These are phyloP conservation scores for Carex arenaria DNA, from an alignment of 202 grass and related monocot genomes.

Conservation along the genomic window DNA sequence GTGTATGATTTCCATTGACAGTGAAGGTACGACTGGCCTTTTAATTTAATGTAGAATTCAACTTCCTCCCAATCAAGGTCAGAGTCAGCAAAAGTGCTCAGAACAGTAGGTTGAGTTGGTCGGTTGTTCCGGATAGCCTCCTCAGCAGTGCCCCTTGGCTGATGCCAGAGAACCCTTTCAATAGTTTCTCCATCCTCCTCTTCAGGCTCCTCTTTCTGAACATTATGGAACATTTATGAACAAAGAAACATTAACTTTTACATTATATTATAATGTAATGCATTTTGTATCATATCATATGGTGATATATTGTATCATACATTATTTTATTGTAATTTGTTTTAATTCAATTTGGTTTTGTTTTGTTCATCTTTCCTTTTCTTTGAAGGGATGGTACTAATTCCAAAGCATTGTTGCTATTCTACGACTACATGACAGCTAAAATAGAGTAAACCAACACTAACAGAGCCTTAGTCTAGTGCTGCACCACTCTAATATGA, in stretches of 20 bases:
- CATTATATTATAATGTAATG: neutral
- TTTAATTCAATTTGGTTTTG: neutral
- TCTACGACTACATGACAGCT: neutral
- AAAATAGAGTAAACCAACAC: neutral
- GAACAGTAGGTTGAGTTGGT: slow-evolving; percentile 70
- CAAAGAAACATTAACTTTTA: neutral
- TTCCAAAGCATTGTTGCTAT: neutral
- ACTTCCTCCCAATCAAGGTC: slow-evolving; percentile 75
- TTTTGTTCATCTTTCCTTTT: neutral
- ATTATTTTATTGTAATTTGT: neutral
- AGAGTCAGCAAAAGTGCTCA: slow-evolving; percentile 48
- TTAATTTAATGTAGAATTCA: slow-evolving; percentile 99
- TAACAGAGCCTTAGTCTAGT: neutral
- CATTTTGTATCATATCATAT: neutral
- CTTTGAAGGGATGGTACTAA: neutral
- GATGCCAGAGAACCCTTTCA: slow-evolving; percentile 93
- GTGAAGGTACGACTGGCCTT: slow-evolving; percentile 93
- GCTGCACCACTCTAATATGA: neutral
- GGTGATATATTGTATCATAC: neutral
- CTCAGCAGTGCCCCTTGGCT: slow-evolving; percentile 68
- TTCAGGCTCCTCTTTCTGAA: slow-evolving; percentile 76
- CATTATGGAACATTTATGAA: slow-evolving; percentile 14
- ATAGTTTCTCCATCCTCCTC: slow-evolving; percentile 77
- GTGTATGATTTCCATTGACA: slow-evolving; percentile 90
- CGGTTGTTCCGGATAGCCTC: slow-evolving; percentile 63